Percentiles rank a stretch among this genome's conserved stretches.
Conservation (phyloP, 2,329 filamentous ascomycete genomes). For the Stagonosporopsis tanaceti region DNA sequence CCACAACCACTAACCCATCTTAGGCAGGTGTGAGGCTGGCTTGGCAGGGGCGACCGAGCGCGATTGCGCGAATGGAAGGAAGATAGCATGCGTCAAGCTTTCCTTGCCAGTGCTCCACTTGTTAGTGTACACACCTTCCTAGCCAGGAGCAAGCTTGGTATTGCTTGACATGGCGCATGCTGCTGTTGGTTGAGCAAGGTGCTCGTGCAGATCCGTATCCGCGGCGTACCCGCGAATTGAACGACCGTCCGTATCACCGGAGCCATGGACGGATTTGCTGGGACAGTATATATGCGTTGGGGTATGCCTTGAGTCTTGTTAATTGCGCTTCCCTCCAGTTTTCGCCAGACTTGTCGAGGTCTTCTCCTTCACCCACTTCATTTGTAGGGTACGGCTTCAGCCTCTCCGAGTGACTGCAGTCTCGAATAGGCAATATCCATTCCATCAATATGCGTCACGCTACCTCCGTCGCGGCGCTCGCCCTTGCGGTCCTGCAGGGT, state of each 20-base stretch:
- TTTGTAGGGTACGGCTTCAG: not conserved
- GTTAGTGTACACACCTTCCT: slow-evolving; percentile 13
- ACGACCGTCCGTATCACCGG: not conserved
- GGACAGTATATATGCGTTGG: slow-evolving; percentile 15
- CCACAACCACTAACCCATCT: not conserved
- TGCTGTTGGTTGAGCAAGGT: slow-evolving; percentile 7
- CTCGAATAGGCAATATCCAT: not conserved
- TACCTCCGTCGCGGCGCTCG: slow-evolving; percentile 31
- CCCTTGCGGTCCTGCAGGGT: slow-evolving; percentile 35
- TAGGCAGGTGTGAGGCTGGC: slow-evolving; percentile 1
- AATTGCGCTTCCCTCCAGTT: slow-evolving; percentile 8
- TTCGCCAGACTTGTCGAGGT: not conserved
- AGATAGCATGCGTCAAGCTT: slow-evolving; percentile 21
- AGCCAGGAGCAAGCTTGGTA: slow-evolving; percentile 9
- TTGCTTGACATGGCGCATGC: slow-evolving; percentile 6
- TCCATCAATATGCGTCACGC: slow-evolving; percentile 35
- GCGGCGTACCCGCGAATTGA: slow-evolving; percentile 4
- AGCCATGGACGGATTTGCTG: not conserved
- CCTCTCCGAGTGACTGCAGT: not conserved
- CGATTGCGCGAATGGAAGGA: slow-evolving; percentile 22
- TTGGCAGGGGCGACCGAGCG: slow-evolving; percentile 10
- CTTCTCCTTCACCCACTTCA: not conserved
- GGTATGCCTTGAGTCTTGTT: not conserved
- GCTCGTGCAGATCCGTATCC: slow-evolving; percentile 8
- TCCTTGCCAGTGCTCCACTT: slow-evolving; percentile 2